Base-by-base conservation (phyloP, 1,284 basidiomycete species). In the Peniophora sp. region DNA sequence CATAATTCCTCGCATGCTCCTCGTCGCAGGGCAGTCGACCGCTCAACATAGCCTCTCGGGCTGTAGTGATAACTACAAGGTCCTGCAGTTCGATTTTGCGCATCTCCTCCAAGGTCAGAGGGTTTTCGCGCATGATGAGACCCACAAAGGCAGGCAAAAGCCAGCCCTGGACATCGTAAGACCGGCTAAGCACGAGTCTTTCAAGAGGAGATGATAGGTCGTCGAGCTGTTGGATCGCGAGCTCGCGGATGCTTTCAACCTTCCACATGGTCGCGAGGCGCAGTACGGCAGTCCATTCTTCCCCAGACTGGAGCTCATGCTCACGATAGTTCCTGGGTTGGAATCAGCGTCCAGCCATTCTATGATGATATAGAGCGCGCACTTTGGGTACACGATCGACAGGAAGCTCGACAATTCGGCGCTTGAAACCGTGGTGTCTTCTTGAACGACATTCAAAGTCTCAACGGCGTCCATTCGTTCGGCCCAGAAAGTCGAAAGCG, bases 271-370 rank as follows among this genome's bases (percentile, higher is more conserved):
- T 59, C 2, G 68, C 57, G 22, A 71, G 61, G 14, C 64, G 55
- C 14, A 73, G 67, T 35, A 72, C 58, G 2, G 66, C 64, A 23
- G 61, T 64, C 71, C 71, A 74, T 45, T 72, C 65, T 32, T 63
- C 58, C n/a, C 60, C 54, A 10, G 65, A 64, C 3, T 56, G 56
- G 37, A 66, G 56, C 45, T 68, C 64, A 9, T 57, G 58, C 15
- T 58, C 52, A 1, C 54, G 47, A 17, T 68, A 64, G 46, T 64
- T 58, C 15, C 69, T 47, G 39, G n/a, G 34, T n/a, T 35, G n/a
- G 11, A 39, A 39, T 12, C 39, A 51, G n/a, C 47, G 24, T 36
- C 24, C 24, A 9, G 27, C 36, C 2, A 41, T 3, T 2, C 18
- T 17, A 1, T 11, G 12, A 5, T 17, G 11, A 24, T 22, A 9